Evolutionary conservation across 108 stramenopile genomes (phyloP), one percentile per base, ranked within the genome.

Genomic region (Nitzschia inconspicua): DNA sequence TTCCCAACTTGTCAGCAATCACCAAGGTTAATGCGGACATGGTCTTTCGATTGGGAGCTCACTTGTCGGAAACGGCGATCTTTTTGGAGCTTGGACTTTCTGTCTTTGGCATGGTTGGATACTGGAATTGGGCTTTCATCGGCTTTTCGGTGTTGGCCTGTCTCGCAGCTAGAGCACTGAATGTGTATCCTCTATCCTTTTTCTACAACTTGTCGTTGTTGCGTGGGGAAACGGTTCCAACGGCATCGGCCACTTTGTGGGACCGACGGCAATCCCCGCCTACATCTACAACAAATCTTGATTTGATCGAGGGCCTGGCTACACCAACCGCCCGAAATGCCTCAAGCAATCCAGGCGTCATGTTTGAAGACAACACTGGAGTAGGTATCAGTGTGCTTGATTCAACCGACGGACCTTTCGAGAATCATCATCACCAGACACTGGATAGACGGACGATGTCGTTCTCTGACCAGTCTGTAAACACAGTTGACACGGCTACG

Each of bases 81-180:
- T 95, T 95, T 68, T 53, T 95, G 44, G 80, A 91, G 57, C 80
- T 95, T 13, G 95, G 95, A 24, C 52, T 93, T 19, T 70, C 65
- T 47, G 78, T 86, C 3, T 82, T 84, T 73, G 68, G 67, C 1
- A 23, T 75, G 25, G 47, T 69, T 24, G 70, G 72, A 13, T 39
- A 65, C 29, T 66, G 66, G 60, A 64, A 74, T 20, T 72, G 70
- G 80, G 31, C 39, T 10, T 84, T 87, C 35, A 68, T 84, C 44
- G 27, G 58, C 19, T 85, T 73, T 70, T 56, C 86, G 1, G 18
- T 86, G 14, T 37, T 93, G 2, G 72, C 77, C 0, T 85, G 84
- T 55, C 63, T 92, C 11, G 44, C 87, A 35, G 85, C 76, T 4
- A 65, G 94, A 35, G 88, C 86, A 1, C 25, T 71, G 13, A 76